phyloP scores from a whole-genome alignment of 73 alveolate species.

The Stentor coeruleus region DNA sequence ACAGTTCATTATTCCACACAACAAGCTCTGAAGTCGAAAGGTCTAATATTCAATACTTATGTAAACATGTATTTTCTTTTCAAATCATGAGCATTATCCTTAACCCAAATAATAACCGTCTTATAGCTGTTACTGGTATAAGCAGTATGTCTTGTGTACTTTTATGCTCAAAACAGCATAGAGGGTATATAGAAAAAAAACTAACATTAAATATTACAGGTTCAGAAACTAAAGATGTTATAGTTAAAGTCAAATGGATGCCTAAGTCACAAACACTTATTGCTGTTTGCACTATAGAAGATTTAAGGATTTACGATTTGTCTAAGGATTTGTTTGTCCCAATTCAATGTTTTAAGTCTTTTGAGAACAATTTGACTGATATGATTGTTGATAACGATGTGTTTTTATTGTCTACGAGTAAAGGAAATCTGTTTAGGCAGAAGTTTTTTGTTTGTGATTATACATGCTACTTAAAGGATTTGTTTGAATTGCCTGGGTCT shows the following conservation, averaged over 20 bases:
- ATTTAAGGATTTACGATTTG: conserved; percentile 38
- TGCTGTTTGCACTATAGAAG: conserved; percentile 44
- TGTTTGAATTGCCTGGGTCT: conserved; percentile 16
- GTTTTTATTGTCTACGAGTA: not conserved
- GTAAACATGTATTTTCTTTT: conserved; percentile 15
- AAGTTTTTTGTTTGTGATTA: not conserved
- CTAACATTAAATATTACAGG: not conserved
- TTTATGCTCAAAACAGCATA: not conserved
- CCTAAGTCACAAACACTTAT: conserved; percentile 38
- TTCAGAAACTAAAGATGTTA: conserved; percentile 13
- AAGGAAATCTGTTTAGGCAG: conserved; percentile 8
- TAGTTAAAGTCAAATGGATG: conserved; percentile 35
- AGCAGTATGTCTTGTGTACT: not conserved
- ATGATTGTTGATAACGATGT: conserved; percentile 18
- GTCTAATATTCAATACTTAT: not conserved
- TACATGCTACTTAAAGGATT: not conserved
- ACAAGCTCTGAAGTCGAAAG: conserved; percentile 17
- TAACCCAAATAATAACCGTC: not conserved
- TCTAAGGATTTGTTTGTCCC: conserved; percentile 38
- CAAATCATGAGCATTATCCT: not conserved
- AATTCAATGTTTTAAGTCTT: conserved; percentile 23
- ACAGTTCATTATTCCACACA: not conserved
- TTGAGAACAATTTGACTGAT: conserved; percentile 35
- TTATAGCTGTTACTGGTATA: not conserved
- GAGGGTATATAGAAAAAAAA: conserved; percentile 15